These are phyloP conservation scores for Ephemerocybe angulata DNA, from an alignment of 768 basidiomycete genomes.

Conservation along the genomic window DNA sequence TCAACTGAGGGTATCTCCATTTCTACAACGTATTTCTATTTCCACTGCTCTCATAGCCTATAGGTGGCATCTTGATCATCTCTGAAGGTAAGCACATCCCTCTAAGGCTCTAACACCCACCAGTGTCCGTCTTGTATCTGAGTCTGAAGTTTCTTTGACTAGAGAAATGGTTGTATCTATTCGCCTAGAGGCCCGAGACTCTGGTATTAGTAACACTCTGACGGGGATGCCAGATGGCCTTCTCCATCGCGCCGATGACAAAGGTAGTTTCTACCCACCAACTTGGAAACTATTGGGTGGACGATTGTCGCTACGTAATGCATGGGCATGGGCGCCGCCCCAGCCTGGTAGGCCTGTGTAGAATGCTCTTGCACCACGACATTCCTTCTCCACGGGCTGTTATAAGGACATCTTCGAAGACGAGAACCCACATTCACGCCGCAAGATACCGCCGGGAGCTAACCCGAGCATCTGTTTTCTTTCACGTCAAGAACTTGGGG, in stretches of 20 bases:
- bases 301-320: conserved; percentile 3
- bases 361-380: neutral
- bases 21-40: neutral
- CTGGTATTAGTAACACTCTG: conserved; percentile 6
- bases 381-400: neutral
- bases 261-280: neutral
- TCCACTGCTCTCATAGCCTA: neutral
- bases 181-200: conserved; percentile 5
- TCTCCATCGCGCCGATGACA: neutral
- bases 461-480: conserved; percentile 8
- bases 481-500: neutral
- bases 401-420: too few relatives aligned
- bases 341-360: neutral
- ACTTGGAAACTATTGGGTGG: neutral
- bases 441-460: conserved; percentile 13
- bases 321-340: neutral
- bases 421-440: conserved; percentile 7
- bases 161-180: neutral
- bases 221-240: conserved; percentile 1
- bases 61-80: neutral
- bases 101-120: neutral
- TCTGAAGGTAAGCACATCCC: neutral
- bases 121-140: neutral
- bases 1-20: neutral
- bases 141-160: neutral